Base-by-base conservation (phyloP, 106 monocot genomes). In the Alisma plantagoaquatica region DNA sequence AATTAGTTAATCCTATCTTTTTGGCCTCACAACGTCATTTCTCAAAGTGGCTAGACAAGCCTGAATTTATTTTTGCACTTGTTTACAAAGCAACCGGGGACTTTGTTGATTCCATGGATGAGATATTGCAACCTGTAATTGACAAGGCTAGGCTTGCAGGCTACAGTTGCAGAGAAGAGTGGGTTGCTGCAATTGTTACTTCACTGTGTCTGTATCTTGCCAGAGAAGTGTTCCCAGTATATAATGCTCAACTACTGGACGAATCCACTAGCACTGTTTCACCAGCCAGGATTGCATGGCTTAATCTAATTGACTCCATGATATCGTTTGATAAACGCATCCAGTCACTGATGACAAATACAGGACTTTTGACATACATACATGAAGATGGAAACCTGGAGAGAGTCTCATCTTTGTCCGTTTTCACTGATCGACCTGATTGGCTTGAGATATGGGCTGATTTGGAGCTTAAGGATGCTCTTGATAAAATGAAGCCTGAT, bases 91-190 rank as follows among this genome's bases (percentile, higher is more conserved):
- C 82, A 33, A 76, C 65, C 6, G 73, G 76, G 50, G 96, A 98
- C 63, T 79, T 85, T 60, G 70, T 85, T 25, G 84, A 76, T 28
- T 81, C 96, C 10, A 72, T 98, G 89, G 96, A 98, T 69, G 89
- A 98, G 43, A 67, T 89, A 62, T 64, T 98, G 57, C 96, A 98
- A 53, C 96, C 96, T 17, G 51, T 89, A 33, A 75, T 98, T 0
- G 96, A 98, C 57, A 88, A 73, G 62, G 96, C 89, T 20, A 75
- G 73, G 42, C 89, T 98, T 61, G 59, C 74, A 4, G 84, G 89
- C 17, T 89, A 78, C 59, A 98, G 96, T 73, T 96, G 88, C 73
- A 75, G 89, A 67, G 96, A 89, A 57, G 96, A 96, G 67, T 96
- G 96, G 96, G 74, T 89, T 65, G 69, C 81, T 35, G 74, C 84